Evolutionary conservation across 1,139 yeast genomes (phyloP).

Genomic region (Yamadazyma trypodendri): DNA sequence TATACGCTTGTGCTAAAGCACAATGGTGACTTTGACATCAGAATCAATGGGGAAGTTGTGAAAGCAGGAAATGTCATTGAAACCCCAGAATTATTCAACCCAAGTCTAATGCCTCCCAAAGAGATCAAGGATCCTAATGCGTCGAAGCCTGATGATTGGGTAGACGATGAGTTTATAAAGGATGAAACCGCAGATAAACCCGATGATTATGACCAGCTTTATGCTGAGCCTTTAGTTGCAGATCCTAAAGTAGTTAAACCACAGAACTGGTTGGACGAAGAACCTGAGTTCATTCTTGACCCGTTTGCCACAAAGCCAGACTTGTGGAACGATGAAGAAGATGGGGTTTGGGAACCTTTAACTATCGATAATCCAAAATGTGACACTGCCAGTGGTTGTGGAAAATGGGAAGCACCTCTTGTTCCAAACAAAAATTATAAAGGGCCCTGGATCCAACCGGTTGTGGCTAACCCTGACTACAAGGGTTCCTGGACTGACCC

Average conservation of each 20-base stretch:
- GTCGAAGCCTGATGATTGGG: conserved; percentile 77
- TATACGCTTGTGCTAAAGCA: conserved; percentile 74
- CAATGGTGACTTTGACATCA: conserved; percentile 68
- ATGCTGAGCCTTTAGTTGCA: conserved; percentile 55
- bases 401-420: conserved; percentile 57
- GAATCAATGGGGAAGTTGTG: conserved; percentile 76
- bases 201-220: conserved; percentile 72
- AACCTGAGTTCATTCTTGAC: conserved; percentile 57
- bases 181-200: conserved; percentile 68
- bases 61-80: conserved; percentile 66
- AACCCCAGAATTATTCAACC: conserved; percentile 49
- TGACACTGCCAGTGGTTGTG: conserved; percentile 74
- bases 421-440: conserved; percentile 66
- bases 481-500: conserved; percentile 80
- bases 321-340: conserved; percentile 85
- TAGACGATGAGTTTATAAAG: conserved; percentile 56
- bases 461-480: conserved; percentile 69
- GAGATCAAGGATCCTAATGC: conserved; percentile 64
- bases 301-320: conserved; percentile 66
- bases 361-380: conserved; percentile 73
- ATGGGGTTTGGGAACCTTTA: conserved; percentile 81
- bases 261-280: conserved; percentile 73
- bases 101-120: conserved; percentile 63
- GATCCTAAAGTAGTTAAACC: conserved; percentile 73
- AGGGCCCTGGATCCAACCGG: conserved; percentile 78